phyloP scores from a whole-genome alignment of 441 rosid species.

The Mallotus japonicus region DNA sequence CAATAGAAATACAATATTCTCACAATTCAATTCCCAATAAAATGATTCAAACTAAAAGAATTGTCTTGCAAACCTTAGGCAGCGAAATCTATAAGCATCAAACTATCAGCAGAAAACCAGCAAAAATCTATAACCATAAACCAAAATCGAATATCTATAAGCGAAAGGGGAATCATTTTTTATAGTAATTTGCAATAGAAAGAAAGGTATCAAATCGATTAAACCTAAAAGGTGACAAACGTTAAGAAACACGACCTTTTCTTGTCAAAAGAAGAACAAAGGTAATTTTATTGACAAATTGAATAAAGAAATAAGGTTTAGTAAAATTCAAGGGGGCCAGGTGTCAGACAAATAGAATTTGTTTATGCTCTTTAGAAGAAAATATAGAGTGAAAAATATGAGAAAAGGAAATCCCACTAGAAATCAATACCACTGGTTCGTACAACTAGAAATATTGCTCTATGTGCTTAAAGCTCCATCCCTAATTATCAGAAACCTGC shows the following conservation, averaged over 20 bases:
- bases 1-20: not conserved
- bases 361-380: not conserved
- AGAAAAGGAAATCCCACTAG: constrained; percentile 1
- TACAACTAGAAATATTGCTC: not conserved
- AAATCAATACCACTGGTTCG: not conserved
- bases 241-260: not conserved
- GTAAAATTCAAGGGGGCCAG: not conserved
- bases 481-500: not conserved
- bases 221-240: not conserved
- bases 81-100: no score
- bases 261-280: not conserved
- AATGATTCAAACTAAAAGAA: not conserved
- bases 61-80: no score
- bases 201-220: not conserved
- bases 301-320: not conserved
- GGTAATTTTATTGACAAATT: not conserved
- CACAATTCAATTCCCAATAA: not conserved
- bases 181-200: not conserved
- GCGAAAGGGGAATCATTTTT: not conserved
- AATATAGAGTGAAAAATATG: not conserved
- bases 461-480: no score
- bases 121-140: no score
- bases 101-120: no score
- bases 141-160: no score
- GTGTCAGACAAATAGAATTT: not conserved